Conservation (phyloP, 140 eudicot species). For the Bidens hawaiensis region DNA sequence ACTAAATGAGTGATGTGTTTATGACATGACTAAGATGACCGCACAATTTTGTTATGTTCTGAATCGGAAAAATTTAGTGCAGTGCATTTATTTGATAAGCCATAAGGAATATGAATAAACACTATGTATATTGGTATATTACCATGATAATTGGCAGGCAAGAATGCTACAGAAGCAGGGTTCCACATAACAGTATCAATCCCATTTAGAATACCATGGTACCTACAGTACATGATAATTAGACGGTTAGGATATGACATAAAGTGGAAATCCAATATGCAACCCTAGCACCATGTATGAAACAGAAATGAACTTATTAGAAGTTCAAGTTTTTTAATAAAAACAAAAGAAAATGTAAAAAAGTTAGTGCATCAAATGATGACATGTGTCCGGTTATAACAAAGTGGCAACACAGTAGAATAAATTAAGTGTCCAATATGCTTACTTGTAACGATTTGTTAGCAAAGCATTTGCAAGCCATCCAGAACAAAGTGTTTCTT, state of each 20-base stretch:
- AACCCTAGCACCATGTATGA: neutral
- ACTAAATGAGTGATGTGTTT: neutral
- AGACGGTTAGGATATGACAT: neutral
- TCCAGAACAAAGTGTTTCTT: slow-evolving; percentile 85
- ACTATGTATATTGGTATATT: slow-evolving; percentile 1
- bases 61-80: neutral
- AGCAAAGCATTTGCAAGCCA: slow-evolving; percentile 79
- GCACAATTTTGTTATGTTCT: neutral
- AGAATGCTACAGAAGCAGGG: slow-evolving; percentile 62
- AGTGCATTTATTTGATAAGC: neutral
- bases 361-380: slow-evolving; percentile 9
- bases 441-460: slow-evolving; percentile 65
- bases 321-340: neutral
- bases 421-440: neutral
- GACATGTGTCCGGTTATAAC: neutral
- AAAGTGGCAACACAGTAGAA: neutral
- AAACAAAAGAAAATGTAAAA: neutral
- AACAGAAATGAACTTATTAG: slow-evolving; percentile 3
- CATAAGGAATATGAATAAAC: neutral
- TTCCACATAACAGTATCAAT: slow-evolving; percentile 84
- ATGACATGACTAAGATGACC: neutral
- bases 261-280: neutral
- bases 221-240: slow-evolving; percentile 38
- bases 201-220: slow-evolving; percentile 76
- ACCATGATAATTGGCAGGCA: slow-evolving; percentile 84